Evolutionary conservation across 805 yeast species (phyloP), one percentile per base, ranked within the genome.

Genomic region (Yueomyces sp.): DNA sequence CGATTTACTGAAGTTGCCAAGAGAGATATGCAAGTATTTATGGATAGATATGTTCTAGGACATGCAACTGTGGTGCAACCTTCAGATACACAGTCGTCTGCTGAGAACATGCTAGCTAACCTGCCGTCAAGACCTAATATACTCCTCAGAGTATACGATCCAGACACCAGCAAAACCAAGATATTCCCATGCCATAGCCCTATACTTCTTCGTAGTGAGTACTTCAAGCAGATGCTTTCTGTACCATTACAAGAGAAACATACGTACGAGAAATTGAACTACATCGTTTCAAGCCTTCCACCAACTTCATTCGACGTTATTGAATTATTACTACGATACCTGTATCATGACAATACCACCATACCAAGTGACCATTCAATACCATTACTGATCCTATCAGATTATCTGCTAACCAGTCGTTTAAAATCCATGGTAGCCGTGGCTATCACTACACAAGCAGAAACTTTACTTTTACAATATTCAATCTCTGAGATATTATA

Each of bases 171-270:
- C 3, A 38, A 55, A 40, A 52, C 57, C 0, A 6, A 6, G 6
- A 68, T 67, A 45, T 82, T 76, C 52, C 88, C 90, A 1, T 77
- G 70, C 4, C 84, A 84, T 57, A 66, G 78, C 38, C 69, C 83
- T 0, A 70, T 83, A 41, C 55, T 84, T 28, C 59, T 70, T 4
- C 62, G 87, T 37, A 73, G 83, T 3, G 81, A 74, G 39, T 83
- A 79, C 57, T 84, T 75, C 52, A 74, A 69, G 42, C 69, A 76
- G 2, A 72, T 82, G 79, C 76, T 84, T 54, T 56, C 65, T 7
- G 76, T 84, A 2, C 56, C 68, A 2, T 73, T 74, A 45, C 46
- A 54, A 3, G 77, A 72, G 44, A 52, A 56, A 4, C 26, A 44
- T 12, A 37, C 39, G 9, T 46, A 46, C 40, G 36, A 32, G 3